phyloP scores from a whole-genome alignment of 202 grass and related monocot genomes.

The Hordeum pubiflorum region DNA sequence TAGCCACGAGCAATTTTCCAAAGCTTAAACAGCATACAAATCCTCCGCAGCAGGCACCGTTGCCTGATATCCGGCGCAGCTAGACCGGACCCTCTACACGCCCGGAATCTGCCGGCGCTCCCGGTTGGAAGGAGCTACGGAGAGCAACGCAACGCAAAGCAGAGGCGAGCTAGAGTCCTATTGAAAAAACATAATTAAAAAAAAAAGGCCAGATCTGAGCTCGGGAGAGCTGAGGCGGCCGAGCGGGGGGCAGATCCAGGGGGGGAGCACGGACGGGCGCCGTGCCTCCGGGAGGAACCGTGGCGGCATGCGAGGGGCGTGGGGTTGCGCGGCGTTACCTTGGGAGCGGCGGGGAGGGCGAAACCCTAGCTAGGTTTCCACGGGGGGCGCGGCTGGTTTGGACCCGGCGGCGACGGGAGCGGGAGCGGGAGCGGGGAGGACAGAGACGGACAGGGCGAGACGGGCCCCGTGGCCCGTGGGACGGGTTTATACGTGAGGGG shows the following conservation, averaged over 20 bases:
- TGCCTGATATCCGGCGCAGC: neutral
- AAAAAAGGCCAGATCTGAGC: neutral
- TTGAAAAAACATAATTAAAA: neutral
- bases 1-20: too few relatives aligned
- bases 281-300: neutral
- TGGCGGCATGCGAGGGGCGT: neutral
- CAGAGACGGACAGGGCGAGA: neutral
- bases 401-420: neutral
- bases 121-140: neutral
- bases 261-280: neutral
- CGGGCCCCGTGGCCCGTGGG: neutral
- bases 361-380: neutral
- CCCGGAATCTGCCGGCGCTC: neutral
- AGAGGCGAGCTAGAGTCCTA: neutral
- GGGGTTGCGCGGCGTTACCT: neutral
- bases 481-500: neutral
- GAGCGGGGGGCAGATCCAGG: neutral
- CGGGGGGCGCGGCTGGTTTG: neutral
- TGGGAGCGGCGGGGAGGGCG: neutral
- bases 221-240: neutral
- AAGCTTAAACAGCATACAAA: too few relatives aligned
- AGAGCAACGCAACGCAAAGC: neutral
- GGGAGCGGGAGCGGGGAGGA: neutral
- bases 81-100: neutral
- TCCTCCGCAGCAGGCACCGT: too few relatives aligned